Conservation (phyloP, 1,139 yeast genomes). For the Yamadazyma siamensis region DNA sequence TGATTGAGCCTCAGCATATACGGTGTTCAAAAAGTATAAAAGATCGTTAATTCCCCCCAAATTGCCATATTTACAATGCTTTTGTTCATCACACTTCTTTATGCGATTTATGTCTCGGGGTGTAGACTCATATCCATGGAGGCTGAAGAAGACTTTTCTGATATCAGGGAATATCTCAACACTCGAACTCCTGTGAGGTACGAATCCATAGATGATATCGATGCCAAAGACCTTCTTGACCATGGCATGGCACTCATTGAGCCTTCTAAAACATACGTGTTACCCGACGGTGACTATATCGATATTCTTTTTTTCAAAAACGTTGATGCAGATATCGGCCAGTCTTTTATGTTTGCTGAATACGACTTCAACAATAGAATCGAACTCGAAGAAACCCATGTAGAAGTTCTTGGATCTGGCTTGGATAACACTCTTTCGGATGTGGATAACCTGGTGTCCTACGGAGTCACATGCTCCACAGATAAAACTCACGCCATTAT, state of each 20-base stretch:
- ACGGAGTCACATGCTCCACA: slow-evolving; percentile 6
- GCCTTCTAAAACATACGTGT: slow-evolving; percentile 15
- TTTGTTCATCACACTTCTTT: no score
- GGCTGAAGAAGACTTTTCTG: slow-evolving; percentile 2
- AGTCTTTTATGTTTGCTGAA: slow-evolving; percentile 9
- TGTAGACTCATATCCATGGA: no score
- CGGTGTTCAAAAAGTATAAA: no score
- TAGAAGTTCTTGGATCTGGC: slow-evolving; percentile 13
- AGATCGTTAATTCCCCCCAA: no score
- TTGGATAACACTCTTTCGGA: slow-evolving; percentile 13
- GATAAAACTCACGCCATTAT: slow-evolving; percentile 7
- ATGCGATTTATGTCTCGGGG: no score
- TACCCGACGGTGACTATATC: slow-evolving; percentile 14
- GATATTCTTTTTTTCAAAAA: slow-evolving; percentile 12
- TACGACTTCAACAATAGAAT: slow-evolving; percentile 8
- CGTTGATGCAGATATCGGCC: slow-evolving; percentile 2
- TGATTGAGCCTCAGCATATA: no score
- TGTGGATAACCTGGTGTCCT: slow-evolving; percentile 9
- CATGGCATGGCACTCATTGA: slow-evolving; percentile 15
- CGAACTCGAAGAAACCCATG: slow-evolving; percentile 1
- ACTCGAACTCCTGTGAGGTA: slow-evolving; percentile 7
- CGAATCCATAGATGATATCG: slow-evolving; percentile 13
- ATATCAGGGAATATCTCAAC: slow-evolving; percentile 5
- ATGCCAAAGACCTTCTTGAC: slow-evolving; percentile 12
- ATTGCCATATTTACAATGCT: no score